Percentiles rank a stretch among this genome's conserved stretches.
Evolutionary conservation across 31 red algal species (phyloP).

Genomic region (Endocladia muricata): DNA sequence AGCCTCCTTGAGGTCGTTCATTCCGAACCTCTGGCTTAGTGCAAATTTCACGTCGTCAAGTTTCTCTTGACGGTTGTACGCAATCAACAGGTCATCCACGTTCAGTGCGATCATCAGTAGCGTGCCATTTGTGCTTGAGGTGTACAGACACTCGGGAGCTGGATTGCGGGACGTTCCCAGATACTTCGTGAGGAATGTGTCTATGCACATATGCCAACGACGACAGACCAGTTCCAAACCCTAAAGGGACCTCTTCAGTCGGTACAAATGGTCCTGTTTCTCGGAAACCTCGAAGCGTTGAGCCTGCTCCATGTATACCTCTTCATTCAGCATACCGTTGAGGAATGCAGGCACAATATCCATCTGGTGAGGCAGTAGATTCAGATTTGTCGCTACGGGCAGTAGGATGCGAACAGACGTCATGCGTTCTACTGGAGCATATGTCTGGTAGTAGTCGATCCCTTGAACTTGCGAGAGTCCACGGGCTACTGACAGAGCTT

Average conservation of each 20-base stretch:
- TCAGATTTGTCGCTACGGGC: too few relatives aligned
- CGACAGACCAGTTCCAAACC: not conserved
- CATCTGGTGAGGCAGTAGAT: too few relatives aligned
- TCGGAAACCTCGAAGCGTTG: not conserved
- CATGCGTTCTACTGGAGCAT: not conserved
- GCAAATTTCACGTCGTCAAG: not conserved
- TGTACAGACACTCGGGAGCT: not conserved
- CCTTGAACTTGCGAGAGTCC: not conserved
- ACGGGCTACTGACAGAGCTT: not conserved
- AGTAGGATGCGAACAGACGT: too few relatives aligned
- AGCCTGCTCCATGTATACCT: not conserved
- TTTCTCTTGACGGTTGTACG: not conserved
- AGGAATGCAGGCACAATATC: not conserved
- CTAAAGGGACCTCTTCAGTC: not conserved
- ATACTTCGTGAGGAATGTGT: not conserved
- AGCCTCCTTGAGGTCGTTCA: not conserved
- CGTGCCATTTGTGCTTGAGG: not conserved
- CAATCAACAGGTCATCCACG: not conserved
- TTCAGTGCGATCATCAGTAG: not conserved
- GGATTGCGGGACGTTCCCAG: not conserved
- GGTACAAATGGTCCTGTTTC: not conserved
- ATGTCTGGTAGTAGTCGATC: not conserved
- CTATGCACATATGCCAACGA: not conserved
- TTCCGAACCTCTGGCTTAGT: not conserved
- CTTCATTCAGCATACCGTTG: not conserved